Conservation (phyloP, 371 early-diverging fungal genomes). For the Mucor indicus region DNA sequence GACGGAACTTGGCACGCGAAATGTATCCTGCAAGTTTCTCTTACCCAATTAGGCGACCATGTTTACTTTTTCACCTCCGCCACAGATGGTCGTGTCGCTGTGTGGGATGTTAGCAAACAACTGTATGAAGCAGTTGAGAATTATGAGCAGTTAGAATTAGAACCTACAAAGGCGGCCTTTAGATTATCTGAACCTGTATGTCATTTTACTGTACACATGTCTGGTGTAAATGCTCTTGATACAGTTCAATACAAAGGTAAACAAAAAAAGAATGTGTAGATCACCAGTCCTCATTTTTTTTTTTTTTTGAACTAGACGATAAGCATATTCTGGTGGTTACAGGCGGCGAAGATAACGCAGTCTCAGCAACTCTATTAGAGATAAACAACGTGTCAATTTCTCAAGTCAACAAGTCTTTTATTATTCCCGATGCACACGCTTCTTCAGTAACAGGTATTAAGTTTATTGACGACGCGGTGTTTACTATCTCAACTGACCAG, state of each 20-base stretch:
- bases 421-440: conserved; percentile 49
- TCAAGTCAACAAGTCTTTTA: conserved; percentile 19
- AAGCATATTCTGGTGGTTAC: conserved; percentile 34
- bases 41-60: conserved; percentile 33
- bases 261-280: neutral
- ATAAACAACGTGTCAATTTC: neutral
- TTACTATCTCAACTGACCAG: conserved; percentile 58
- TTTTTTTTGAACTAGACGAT: neutral
- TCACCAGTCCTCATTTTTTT: neutral
- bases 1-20: conserved; percentile 59
- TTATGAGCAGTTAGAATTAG: conserved; percentile 18
- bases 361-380: conserved; percentile 33
- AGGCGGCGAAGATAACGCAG: conserved; percentile 65
- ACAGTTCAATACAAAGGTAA: conserved; percentile 23
- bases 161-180: conserved; percentile 29
- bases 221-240: conserved; percentile 55
- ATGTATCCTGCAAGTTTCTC: conserved; percentile 56
- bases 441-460: conserved; percentile 56
- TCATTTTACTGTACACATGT: conserved; percentile 44
- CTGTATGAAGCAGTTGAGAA: conserved; percentile 21
- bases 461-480: conserved; percentile 27
- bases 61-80: conserved; percentile 55
- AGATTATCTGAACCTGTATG: conserved; percentile 31
- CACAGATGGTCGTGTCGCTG: conserved; percentile 57
- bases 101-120: conserved; percentile 48